A percentile compares a stretch with the other conserved stretches of the same genome.
phyloP scores from a whole-genome alignment of 2,329 filamentous ascomycete genomes.

The Clonostachys rosea region DNA sequence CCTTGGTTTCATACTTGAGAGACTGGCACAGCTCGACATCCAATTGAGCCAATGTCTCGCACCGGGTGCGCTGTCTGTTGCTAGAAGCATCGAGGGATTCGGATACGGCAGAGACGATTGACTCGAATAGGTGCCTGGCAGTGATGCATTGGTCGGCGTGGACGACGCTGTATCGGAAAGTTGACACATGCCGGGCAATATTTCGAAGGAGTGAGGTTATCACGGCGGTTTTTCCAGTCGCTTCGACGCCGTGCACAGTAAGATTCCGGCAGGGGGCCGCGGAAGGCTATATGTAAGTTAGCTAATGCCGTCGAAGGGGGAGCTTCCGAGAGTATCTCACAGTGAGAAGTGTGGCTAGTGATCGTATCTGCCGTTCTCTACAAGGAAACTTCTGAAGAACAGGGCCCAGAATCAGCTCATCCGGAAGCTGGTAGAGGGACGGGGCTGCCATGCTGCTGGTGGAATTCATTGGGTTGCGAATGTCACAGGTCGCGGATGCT shows the following conservation, averaged over 20 bases:
- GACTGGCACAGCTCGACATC: constrained; percentile 66
- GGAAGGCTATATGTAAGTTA: constrained; percentile 38
- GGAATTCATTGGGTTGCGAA: background rate
- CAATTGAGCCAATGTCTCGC: constrained; percentile 77
- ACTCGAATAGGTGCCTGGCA: constrained; percentile 71
- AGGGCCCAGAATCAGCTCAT: constrained; percentile 41
- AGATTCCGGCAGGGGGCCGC: constrained; percentile 70
- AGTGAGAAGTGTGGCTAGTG: constrained; percentile 49
- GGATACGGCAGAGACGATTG: constrained; percentile 56
- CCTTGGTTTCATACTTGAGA: constrained; percentile 38
- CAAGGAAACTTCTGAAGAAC: constrained; percentile 48
- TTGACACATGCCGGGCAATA: constrained; percentile 5
- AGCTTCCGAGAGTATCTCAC: constrained; percentile 23
- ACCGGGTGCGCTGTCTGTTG: constrained; percentile 44
- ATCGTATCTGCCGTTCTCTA: constrained; percentile 53
- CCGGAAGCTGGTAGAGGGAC: constrained; percentile 44
- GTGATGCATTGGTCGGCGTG: constrained; percentile 75
- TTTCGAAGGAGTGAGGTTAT: constrained; percentile 40
- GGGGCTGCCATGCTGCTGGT: background rate
- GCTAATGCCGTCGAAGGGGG: background rate
- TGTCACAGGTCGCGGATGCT: too few relatives aligned
- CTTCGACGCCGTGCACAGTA: constrained; percentile 78
- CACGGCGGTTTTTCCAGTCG: constrained; percentile 80
- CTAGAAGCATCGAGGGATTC: constrained; percentile 37
- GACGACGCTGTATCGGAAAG: constrained; percentile 54